phyloP scores from a whole-genome alignment of 768 basidiomycete species.

The Flagelloscypha sp. region DNA sequence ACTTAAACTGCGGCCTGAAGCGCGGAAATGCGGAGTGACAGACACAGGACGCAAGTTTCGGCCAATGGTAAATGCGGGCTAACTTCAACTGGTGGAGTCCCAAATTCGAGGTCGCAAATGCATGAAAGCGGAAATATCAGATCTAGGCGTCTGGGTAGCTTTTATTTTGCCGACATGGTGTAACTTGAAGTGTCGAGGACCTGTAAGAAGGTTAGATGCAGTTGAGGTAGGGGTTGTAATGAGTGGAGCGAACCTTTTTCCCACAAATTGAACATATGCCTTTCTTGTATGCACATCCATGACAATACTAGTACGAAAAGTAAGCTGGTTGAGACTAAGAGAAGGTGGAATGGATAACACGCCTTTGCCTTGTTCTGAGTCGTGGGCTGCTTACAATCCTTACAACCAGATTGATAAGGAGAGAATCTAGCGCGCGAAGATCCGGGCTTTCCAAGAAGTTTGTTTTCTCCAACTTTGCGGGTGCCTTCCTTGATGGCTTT shows the following conservation, averaged over 20 bases:
- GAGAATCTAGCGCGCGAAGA: slow-evolving; percentile 64
- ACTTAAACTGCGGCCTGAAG: too few species aligned
- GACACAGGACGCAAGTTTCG: too few species aligned
- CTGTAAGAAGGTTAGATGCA: too few species aligned
- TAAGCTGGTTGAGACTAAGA: slow-evolving; percentile 7
- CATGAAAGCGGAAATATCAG: too few species aligned
- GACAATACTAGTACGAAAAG: slow-evolving; percentile 3
- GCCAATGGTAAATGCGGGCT: too few species aligned
- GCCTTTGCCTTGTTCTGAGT: slow-evolving; percentile 87
- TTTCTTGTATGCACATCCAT: slow-evolving; percentile 85
- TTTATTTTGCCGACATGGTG: slow-evolving; percentile 76
- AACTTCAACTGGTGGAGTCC: too few species aligned
- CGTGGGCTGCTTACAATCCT: slow-evolving; percentile 76
- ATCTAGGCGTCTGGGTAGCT: slow-evolving; percentile 7
- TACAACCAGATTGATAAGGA: slow-evolving; percentile 85
- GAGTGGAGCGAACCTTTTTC: too few species aligned
- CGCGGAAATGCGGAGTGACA: too few species aligned
- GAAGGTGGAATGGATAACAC: slow-evolving; percentile 44
- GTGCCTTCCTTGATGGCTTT: slow-evolving; percentile 71
- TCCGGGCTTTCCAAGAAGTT: slow-evolving; percentile 62
- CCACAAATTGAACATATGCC: slow-evolving; percentile 84
- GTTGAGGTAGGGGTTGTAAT: too few species aligned
- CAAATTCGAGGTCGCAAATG: too few species aligned
- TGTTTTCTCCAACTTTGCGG: slow-evolving; percentile 79
- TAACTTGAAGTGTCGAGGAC: slow-evolving; percentile 80